Evolutionary conservation across 139 green algal species (phyloP), one percentile per base, ranked within the genome.

Genomic region (Picochlorum sp.): DNA sequence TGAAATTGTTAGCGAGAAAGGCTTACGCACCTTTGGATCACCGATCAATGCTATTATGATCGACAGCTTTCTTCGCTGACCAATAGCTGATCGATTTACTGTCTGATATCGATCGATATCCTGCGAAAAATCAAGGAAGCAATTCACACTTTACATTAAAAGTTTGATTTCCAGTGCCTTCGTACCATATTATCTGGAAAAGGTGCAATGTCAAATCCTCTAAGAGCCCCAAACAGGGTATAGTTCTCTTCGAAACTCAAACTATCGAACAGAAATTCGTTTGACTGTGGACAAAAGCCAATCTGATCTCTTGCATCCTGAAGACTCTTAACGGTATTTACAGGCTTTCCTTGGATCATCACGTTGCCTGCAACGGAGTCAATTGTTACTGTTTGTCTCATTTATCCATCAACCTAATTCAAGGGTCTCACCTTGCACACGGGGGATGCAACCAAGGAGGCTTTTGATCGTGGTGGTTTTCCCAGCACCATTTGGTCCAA

Each of bases 251-350:
- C 60, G 14, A 81, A 83, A 5, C 85, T 95, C 29, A 98, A 79
- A 33, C 71, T 63, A 40, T 87, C 81, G 86, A 87, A 97, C 50
- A 97, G 85, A 45, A 12, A 35, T 60, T 94, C 76, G 63, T 98
- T 89, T 59, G 96, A 93, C 76, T 97, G 89, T 0, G 87, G 89
- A 63, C 91, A 97, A n/a, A 96, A 76, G 20, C 79, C 83, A 81
- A 96, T 91, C 32, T 86, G 33, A 4, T 63, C 39, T 4, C 81
- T 66, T 45, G 88, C 81, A 7, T 64, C 64, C 44, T 88, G 74
- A 65, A 94, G 74, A 12, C 81, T 79, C 6, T 66, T 77, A 0
- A 67, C 32, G 18, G 61, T 64, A 26, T 64, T 75, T 43, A 91
- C 81, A 57, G 66, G 68, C 53, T 83, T 32, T 47, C 83, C 85